These are phyloP conservation scores for Venturia oleaginea DNA, from an alignment of 2,329 filamentous ascomycete species.

Conservation along the genomic window DNA sequence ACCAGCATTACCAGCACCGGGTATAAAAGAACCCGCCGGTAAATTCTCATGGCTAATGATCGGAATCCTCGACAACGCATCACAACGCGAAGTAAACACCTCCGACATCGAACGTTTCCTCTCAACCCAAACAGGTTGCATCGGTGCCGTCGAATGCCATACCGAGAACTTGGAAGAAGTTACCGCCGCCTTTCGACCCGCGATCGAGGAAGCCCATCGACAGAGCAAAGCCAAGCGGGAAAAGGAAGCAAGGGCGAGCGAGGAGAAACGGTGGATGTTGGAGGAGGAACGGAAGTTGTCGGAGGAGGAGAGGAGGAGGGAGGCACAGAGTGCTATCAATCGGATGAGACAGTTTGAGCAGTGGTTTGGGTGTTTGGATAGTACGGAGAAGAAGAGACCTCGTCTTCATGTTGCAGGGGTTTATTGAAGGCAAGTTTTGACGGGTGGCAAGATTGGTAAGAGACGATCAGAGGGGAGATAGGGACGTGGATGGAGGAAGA, in stretches of 20 bases:
- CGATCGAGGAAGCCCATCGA: background rate
- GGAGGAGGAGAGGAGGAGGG: conserved; percentile 3
- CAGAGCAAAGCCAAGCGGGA: conserved; percentile 3
- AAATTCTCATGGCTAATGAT: conserved; percentile 3
- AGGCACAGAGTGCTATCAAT: background rate
- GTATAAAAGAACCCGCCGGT: background rate
- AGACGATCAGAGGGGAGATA: too few species aligned
- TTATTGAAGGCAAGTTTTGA: background rate
- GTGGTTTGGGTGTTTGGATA: conserved; percentile 7
- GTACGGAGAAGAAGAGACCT: background rate
- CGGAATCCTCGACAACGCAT: background rate
- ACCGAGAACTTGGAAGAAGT: background rate
- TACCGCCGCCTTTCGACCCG: background rate
- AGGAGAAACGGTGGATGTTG: conserved; percentile 3
- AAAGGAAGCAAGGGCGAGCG: background rate
- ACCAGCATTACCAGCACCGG: background rate
- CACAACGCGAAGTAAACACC: background rate
- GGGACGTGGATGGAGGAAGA: background rate
- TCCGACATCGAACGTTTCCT: background rate
- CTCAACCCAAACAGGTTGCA: background rate
- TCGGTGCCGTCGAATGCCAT: background rate
- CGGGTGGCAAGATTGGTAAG: too few species aligned
- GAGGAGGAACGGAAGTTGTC: background rate
- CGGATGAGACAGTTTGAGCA: conserved; percentile 4
- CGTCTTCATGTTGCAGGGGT: background rate